Evolutionary conservation across 176 grass and related monocot genomes (phyloP), one percentile per base, ranked within the genome.

Genomic region (Dendrocalamus sinicus): DNA sequence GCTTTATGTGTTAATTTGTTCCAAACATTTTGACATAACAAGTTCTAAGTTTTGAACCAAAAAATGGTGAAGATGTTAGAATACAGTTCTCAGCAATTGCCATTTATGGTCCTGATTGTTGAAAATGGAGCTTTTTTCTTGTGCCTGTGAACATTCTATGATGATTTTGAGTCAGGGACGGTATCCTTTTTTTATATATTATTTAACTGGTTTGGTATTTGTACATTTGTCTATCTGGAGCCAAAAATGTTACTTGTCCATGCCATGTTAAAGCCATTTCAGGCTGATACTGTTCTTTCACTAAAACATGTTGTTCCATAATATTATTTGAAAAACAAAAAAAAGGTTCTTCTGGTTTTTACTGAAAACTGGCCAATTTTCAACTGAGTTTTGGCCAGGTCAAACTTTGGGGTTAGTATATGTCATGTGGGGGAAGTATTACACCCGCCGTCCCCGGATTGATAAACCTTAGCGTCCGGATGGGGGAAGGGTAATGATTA

Each of bases 61-160:
- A 68, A 67, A 81, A 81, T 46, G 48, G 43, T 47, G 59, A 79
- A 51, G 4, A 16, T 79, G 66, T 51, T 72, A 61, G 26, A 64
- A 19, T 73, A 14, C 68, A 28, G 22, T 40, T 72, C 68, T 79
- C 13, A 19, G 8, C 37, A 32, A 22, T 67, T 30, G 16, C 48
- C 9, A 45, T 44, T 43, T 43, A 45, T 13, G 11, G 46, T 67
- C 62, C 37, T 24, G 46, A 14, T 16, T 55, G 19, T 69, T 81
- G 30, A 59, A 28, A 37, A 54, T 70, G 79, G 65, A 72, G 40
- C 80, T 32, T 32, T 32, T 58, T 55, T 46, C 37, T 70, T 71
- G 24, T 13, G 39, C 39, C 39, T 82, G 7, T 45, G n/a, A 58
- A 24, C 22, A 45, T 43, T n/a, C 9, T 81, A 41, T 37, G 32